Conservation (phyloP, 257 asterid species). For the Fraxinus excelsior region DNA sequence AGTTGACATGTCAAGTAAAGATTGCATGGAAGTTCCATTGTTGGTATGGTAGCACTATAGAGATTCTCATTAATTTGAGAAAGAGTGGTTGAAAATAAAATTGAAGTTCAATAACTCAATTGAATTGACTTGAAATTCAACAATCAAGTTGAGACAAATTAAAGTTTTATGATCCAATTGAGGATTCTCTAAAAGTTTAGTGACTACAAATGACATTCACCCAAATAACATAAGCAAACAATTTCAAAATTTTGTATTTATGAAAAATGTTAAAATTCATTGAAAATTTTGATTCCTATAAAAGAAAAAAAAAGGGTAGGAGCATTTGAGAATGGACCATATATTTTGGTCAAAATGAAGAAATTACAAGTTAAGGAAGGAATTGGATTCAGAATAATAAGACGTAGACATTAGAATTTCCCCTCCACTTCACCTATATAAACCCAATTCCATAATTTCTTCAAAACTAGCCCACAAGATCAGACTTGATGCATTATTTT, state of each 20-base stretch:
- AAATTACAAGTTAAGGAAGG: constrained; percentile 24
- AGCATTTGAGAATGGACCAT: not conserved
- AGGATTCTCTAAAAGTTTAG: no score
- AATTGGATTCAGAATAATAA: constrained; percentile 19
- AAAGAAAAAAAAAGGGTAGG: not conserved
- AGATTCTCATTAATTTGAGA: not conserved
- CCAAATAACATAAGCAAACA: not conserved
- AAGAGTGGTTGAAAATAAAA: not conserved
- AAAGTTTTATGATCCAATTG: no score
- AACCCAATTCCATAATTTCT: constrained; percentile 3
- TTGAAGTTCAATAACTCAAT: no score
- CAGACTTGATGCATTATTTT: not conserved
- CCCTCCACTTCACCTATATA: not conserved
- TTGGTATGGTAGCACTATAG: no score
- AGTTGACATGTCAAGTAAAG: no score
- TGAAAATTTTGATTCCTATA: not conserved
- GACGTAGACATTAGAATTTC: not conserved
- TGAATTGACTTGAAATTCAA: no score
- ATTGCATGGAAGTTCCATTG: no score
- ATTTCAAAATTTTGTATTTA: not conserved
- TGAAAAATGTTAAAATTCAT: not conserved
- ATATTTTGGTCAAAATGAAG: constrained; percentile 12
- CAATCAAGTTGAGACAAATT: no score
- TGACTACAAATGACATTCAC: not conserved
- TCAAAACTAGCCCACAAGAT: not conserved